Percentiles rank a stretch among this genome's conserved stretches.
Conservation (phyloP, 164 flowering plant species). For the Berberis vulgaris region DNA sequence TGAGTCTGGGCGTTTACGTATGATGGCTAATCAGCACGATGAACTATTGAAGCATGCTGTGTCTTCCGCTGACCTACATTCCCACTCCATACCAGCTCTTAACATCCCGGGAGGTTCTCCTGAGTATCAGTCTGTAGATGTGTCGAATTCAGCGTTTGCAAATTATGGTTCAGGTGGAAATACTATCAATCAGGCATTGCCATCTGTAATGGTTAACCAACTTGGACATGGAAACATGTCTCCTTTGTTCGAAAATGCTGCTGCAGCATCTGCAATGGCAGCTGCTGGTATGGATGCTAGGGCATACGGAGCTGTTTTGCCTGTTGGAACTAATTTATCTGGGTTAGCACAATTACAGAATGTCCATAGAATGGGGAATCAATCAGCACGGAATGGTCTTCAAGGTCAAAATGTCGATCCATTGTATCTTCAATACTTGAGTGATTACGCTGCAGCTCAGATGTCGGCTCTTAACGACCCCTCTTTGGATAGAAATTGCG, state of each 20-base stretch:
- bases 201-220: constrained; percentile 48
- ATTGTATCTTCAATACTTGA: constrained; percentile 57
- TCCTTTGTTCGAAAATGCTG: constrained; percentile 49
- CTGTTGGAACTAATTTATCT: constrained; percentile 37
- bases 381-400: constrained; percentile 26
- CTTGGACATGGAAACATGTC: constrained; percentile 47
- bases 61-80: constrained; percentile 16
- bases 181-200: constrained; percentile 45
- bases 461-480: constrained; percentile 50
- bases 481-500: constrained; percentile 36
- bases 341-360: constrained; percentile 52
- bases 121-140: constrained; percentile 35
- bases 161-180: constrained; percentile 48
- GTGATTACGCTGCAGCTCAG: constrained; percentile 60
- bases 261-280: constrained; percentile 53
- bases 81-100: constrained; percentile 22
- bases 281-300: constrained; percentile 45
- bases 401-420: constrained; percentile 54
- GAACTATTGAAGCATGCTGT: constrained; percentile 25
- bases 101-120: constrained; percentile 41
- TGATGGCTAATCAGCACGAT: constrained; percentile 25
- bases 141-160: constrained; percentile 28
- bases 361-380: constrained; percentile 45
- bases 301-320: constrained; percentile 42
- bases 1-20: constrained; percentile 24